A percentile compares a stretch with the other conserved stretches of the same genome.
These are phyloP conservation scores for Ploettnerulaceae sp. DNA, from an alignment of 2,329 filamentous ascomycete genomes.

Conservation along the genomic window DNA sequence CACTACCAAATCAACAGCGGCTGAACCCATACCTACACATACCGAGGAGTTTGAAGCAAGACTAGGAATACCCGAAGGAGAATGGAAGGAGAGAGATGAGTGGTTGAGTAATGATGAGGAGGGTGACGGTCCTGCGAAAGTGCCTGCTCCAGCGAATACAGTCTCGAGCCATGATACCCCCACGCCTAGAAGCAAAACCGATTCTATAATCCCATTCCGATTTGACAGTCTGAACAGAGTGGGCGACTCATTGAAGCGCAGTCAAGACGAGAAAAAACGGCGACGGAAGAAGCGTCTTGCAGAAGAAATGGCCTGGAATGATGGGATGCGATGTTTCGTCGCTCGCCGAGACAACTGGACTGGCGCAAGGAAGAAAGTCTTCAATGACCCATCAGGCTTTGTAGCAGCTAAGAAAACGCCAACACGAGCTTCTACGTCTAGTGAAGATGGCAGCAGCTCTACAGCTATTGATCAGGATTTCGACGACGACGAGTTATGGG, in stretches of 20 bases:
- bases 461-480: constrained; percentile 24
- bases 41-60: constrained; percentile 3
- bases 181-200: constrained; percentile 17
- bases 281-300: constrained; percentile 45
- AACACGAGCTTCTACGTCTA: constrained; percentile 35
- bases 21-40: background rate
- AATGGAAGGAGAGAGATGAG: constrained; percentile 34
- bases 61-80: constrained; percentile 2
- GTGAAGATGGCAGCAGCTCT: constrained; percentile 23
- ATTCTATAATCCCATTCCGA: constrained; percentile 30
- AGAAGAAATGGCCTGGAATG: constrained; percentile 71
- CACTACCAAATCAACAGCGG: background rate
- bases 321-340: constrained; percentile 74
- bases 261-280: constrained; percentile 36
- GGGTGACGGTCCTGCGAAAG: constrained; percentile 22
- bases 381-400: constrained; percentile 20
- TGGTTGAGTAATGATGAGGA: constrained; percentile 29
- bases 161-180: constrained; percentile 13
- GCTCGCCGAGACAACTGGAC: constrained; percentile 81
- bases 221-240: constrained; percentile 40
- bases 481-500: constrained; percentile 26
- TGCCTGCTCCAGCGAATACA: constrained; percentile 9
- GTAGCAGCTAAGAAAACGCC: constrained; percentile 38
- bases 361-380: constrained; percentile 55
- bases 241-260: constrained; percentile 27